Evolutionary conservation across 2,329 filamentous ascomycete genomes (phyloP), one percentile per base, ranked within the genome.

Genomic region (Fusarium verrucosum): DNA sequence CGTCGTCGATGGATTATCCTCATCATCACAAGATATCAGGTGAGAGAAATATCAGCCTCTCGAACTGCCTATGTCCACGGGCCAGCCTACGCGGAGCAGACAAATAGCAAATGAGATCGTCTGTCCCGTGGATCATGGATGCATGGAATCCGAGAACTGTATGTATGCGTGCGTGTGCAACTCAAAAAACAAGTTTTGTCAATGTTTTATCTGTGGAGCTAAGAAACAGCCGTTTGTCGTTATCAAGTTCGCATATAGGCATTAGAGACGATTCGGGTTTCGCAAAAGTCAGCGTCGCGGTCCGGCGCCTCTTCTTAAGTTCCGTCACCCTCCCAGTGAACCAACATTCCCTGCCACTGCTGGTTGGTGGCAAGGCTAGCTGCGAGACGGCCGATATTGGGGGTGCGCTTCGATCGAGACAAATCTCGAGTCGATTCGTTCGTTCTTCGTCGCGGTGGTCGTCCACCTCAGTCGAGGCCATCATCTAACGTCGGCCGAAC

Each of bases 401-500:
- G 58, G 52, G 58, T 67, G 70, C 63, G 50, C 53, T 60, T 66
- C 42, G 70, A 64, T 59, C 65, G 64, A 68, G 69, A 62, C 46
- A 56, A 50, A 49, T 54, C 66, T 56, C 60, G 62, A 65, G 59
- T 65, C 57, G 59, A 66, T 57, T 68, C 60, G 67, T 69, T 71
- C 57, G 54, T 62, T 62, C 55, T 60, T 68, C 46, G 52, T 65
- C 57, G 57, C 52, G 59, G 58, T 69, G 50, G 58, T 68, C 62
- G 61, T 73, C 66, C 52, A 55, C 52, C 64, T 69, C 62, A 60
- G 56, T 65, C 62, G 68, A 68, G 68, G 66, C 65, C 65, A 61
- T 72, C 74, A 74, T 88, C 45, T 93, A 96, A 91, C 92, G 92
- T 83, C 93, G 91, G 84, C 92, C 92, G 89, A 96, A 96, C 90